A percentile compares a stretch with the other conserved stretches of the same genome.
These are phyloP conservation scores for Hirschfeldia incana DNA, from an alignment of 345 rosid genomes.

Conservation along the genomic window DNA sequence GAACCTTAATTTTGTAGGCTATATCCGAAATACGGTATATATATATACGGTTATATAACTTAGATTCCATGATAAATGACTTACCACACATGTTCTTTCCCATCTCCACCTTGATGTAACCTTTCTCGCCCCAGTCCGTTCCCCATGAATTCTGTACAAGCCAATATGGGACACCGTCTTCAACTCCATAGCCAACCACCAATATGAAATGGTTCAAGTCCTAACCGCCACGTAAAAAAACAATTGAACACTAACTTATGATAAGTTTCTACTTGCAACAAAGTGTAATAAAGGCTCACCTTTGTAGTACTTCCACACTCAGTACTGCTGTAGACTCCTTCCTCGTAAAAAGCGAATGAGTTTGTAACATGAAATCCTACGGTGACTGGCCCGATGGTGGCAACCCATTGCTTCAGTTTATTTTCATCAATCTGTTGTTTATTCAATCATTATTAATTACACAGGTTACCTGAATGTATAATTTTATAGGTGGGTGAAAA, in stretches of 20 bases:
- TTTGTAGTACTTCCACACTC: constrained; percentile 67
- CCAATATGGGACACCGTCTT: constrained; percentile 79
- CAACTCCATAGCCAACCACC: constrained; percentile 92
- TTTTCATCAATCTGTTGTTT: constrained; percentile 77
- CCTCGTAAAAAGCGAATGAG: constrained; percentile 67
- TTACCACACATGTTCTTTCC: constrained; percentile 97
- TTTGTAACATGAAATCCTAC: constrained; percentile 77
- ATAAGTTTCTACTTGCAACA: neutral
- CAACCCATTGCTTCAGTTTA: constrained; percentile 89
- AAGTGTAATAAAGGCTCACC: constrained; percentile 54
- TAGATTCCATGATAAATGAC: neutral
- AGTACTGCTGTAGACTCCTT: constrained; percentile 71
- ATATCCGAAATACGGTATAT: neutral
- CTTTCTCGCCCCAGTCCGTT: constrained; percentile 66
- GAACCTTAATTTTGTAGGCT: neutral
- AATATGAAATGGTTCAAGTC: constrained; percentile 95
- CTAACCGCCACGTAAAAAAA: constrained; percentile 41
- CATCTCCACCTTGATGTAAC: constrained; percentile 92
- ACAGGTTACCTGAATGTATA: neutral
- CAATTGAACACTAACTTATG: neutral
- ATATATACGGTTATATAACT: neutral
- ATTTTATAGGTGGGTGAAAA: neutral
- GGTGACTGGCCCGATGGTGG: constrained; percentile 76
- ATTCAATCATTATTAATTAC: neutral
- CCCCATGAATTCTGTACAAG: constrained; percentile 98